Evolutionary conservation across 441 rosid genomes (phyloP).

Genomic region (Melastoma candidum): DNA sequence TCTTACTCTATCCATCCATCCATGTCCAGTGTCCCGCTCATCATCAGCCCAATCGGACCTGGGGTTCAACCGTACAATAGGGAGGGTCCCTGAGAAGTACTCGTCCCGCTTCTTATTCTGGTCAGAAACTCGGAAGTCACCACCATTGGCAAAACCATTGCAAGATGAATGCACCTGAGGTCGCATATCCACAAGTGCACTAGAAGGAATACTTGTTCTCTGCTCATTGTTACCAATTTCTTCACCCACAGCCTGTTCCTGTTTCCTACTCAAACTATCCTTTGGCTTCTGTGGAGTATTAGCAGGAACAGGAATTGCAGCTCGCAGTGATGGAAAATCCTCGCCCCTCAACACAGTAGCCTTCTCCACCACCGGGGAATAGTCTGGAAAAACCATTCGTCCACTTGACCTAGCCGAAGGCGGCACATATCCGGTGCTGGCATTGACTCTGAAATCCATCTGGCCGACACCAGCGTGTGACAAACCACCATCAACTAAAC

Average conservation of each 20-base stretch:
- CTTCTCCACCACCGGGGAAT: constrained; percentile 34
- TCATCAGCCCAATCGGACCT: constrained; percentile 99
- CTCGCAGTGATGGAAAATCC: constrained; percentile 91
- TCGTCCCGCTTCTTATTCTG: constrained; percentile 51
- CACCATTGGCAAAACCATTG: constrained; percentile 21
- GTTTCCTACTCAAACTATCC: constrained; percentile 55
- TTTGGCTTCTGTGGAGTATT: constrained; percentile 62
- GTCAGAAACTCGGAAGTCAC: constrained; percentile 31
- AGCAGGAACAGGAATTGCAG: constrained; percentile 49
- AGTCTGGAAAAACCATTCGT: constrained; percentile 22
- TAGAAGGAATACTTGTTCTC: constrained; percentile 25
- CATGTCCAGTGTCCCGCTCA: constrained; percentile 88
- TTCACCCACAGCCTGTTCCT: constrained; percentile 42
- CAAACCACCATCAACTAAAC: constrained; percentile 25
- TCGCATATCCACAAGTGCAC: constrained; percentile 43
- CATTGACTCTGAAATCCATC: constrained; percentile 22
- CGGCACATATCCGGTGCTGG: constrained; percentile 32
- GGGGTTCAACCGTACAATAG: constrained; percentile 65
- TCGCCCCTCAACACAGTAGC: constrained; percentile 72
- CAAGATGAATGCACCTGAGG: constrained; percentile 44
- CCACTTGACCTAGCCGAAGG: constrained; percentile 40
- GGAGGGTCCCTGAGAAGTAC: constrained; percentile 57
- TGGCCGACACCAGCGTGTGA: constrained; percentile 32
- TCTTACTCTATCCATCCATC: constrained; percentile 48
- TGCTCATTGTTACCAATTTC: constrained; percentile 29